phyloP scores from a whole-genome alignment of 345 rosid species.

The Ricinus communis region DNA sequence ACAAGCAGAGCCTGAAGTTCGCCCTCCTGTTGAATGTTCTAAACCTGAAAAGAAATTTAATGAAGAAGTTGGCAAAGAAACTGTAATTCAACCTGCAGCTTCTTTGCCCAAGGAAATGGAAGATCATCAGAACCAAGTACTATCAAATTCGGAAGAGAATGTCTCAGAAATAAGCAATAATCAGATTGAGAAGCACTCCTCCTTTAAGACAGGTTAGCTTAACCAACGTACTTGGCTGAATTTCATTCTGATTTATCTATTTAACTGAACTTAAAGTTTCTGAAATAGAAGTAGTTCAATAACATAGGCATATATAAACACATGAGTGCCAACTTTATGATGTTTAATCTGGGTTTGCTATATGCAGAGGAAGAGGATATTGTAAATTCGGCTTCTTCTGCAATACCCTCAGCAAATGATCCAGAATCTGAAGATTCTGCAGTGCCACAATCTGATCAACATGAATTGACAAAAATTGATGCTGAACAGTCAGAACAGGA shows the following conservation, averaged over 20 bases:
- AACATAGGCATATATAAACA: background rate
- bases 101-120: conserved; percentile 10
- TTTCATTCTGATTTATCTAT: background rate
- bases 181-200: conserved; percentile 22
- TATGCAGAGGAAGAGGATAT: conserved; percentile 25
- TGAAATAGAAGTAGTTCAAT: background rate
- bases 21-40: conserved; percentile 22
- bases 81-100: conserved; percentile 12
- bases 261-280: background rate
- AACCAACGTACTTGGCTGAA: background rate
- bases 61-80: conserved; percentile 17
- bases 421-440: conserved; percentile 20
- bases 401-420: conserved; percentile 13
- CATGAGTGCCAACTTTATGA: background rate
- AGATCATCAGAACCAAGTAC: conserved; percentile 15
- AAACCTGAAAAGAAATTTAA: conserved; percentile 13
- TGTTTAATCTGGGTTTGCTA: background rate
- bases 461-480: conserved; percentile 10
- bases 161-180: conserved; percentile 4
- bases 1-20: conserved; percentile 16
- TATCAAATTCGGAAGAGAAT: conserved; percentile 12
- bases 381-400: conserved; percentile 5
- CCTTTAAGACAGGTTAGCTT: conserved; percentile 33
- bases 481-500: conserved; percentile 3
- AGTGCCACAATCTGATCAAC: conserved; percentile 15